phyloP scores from a whole-genome alignment of 257 asterid species.

The Salvia splendens region DNA sequence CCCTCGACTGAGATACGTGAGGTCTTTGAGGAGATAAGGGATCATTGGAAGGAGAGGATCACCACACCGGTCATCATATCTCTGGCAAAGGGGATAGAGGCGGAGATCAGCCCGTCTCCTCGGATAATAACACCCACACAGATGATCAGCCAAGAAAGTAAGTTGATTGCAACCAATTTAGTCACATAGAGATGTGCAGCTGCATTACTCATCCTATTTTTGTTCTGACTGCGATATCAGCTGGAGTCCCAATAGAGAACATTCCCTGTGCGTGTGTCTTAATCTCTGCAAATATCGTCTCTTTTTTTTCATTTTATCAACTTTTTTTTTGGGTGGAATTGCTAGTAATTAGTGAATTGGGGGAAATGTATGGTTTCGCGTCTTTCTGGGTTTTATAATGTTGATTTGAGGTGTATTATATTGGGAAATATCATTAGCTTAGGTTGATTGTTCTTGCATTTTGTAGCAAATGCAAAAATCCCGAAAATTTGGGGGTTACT shows the following conservation, averaged over 20 bases:
- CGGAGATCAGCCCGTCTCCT: conserved; percentile 70
- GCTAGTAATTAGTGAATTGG: conserved; percentile 6
- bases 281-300: neutral
- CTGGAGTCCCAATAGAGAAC: conserved; percentile 72
- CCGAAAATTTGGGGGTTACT: neutral
- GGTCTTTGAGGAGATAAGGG: conserved; percentile 73
- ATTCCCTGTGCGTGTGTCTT: conserved; percentile 59
- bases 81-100: conserved; percentile 88
- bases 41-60: conserved; percentile 85
- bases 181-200: too few relatives aligned
- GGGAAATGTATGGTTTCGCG: neutral
- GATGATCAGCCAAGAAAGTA: conserved; percentile 82
- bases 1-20: conserved; percentile 88
- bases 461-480: neutral
- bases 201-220: neutral
- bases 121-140: conserved; percentile 89
- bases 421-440: neutral
- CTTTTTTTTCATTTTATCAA: conserved; percentile 19
- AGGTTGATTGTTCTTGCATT: conserved; percentile 6
- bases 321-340: conserved; percentile 19
- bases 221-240: conserved; percentile 38
- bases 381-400: conserved; percentile 20
- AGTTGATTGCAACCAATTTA: conserved; percentile 24
- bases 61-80: conserved; percentile 70
- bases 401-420: neutral